phyloP scores from a whole-genome alignment of 2,329 filamentous ascomycete species.

The Periconia macrospinosa region DNA sequence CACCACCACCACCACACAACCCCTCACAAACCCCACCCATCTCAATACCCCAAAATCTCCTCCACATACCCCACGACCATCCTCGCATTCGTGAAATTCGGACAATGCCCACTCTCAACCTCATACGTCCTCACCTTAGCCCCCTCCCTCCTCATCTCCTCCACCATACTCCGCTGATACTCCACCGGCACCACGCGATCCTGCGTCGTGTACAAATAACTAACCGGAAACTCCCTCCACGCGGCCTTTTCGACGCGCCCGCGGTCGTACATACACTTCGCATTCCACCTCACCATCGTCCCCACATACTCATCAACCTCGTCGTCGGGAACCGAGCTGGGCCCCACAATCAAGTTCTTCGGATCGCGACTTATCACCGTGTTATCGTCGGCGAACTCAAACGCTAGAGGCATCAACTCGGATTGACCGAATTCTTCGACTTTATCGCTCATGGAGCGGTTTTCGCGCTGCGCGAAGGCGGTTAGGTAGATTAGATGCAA shows the following conservation, averaged over 20 bases:
- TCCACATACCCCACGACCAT: slow-evolving; percentile 7
- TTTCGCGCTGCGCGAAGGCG: background rate
- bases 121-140: slow-evolving; percentile 8
- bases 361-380: slow-evolving; percentile 1
- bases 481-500: background rate
- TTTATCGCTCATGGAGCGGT: background rate
- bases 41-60: background rate
- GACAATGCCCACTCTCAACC: slow-evolving; percentile 13
- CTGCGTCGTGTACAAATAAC: slow-evolving; percentile 10
- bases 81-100: slow-evolving; percentile 9
- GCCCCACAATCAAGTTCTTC: background rate
- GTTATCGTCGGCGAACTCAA: slow-evolving; percentile 2
- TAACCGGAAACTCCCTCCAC: slow-evolving; percentile 13
- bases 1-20: too few relatives aligned
- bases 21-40: too few relatives aligned
- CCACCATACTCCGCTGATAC: slow-evolving; percentile 14
- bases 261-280: slow-evolving; percentile 8
- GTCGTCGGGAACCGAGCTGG: background rate
- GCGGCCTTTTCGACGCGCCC: slow-evolving; percentile 2
- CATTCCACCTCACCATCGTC: slow-evolving; percentile 7
- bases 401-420: background rate
- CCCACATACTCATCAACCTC: too few relatives aligned
- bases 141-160: slow-evolving; percentile 8
- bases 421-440: background rate
- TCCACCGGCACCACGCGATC: slow-evolving; percentile 13